Conservation (phyloP, 139 green algal genomes). For the Medakamo hakoo region DNA sequence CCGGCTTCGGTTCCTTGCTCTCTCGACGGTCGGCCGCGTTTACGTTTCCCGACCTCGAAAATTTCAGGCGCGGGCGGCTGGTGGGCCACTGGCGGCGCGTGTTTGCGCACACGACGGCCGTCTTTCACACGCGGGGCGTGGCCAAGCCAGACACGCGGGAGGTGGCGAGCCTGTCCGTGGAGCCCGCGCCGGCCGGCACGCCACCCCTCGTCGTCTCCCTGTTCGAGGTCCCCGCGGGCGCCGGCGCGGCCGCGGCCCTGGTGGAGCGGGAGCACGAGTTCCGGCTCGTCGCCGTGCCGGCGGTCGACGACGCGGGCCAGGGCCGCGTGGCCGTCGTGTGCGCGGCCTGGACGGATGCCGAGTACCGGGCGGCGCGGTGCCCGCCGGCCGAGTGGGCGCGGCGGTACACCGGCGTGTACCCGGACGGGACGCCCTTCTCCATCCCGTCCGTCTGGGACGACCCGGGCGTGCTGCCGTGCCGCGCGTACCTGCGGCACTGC, state of each 20-base stretch:
- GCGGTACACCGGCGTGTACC: constrained; percentile 25
- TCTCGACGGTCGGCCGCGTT: constrained; percentile 34
- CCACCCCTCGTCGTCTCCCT: constrained; percentile 49
- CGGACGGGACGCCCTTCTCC: background rate
- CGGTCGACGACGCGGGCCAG: constrained; percentile 10
- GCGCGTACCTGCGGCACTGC: constrained; percentile 80
- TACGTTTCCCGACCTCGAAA: constrained; percentile 66
- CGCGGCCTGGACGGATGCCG: constrained; percentile 45
- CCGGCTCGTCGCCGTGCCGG: constrained; percentile 52
- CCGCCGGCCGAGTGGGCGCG: constrained; percentile 46
- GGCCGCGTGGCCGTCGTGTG: constrained; percentile 41
- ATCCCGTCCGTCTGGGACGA: constrained; percentile 7
- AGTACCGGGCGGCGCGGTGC: constrained; percentile 51
- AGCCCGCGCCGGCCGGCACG: constrained; percentile 16
- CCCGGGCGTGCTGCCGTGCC: constrained; percentile 41
- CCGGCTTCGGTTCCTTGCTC: constrained; percentile 60
- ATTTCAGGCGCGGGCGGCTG: constrained; percentile 45
- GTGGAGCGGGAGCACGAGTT: constrained; percentile 83
- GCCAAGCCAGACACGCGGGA: constrained; percentile 52
- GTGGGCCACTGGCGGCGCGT: constrained; percentile 58
- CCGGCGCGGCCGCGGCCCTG: constrained; percentile 39
- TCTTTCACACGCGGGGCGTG: constrained; percentile 75
- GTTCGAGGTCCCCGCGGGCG: constrained; percentile 44
- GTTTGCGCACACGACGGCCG: constrained; percentile 66
- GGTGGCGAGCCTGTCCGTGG: constrained; percentile 49